phyloP scores from a whole-genome alignment of 306 rosid species.

The Lathyrus oleraceus region DNA sequence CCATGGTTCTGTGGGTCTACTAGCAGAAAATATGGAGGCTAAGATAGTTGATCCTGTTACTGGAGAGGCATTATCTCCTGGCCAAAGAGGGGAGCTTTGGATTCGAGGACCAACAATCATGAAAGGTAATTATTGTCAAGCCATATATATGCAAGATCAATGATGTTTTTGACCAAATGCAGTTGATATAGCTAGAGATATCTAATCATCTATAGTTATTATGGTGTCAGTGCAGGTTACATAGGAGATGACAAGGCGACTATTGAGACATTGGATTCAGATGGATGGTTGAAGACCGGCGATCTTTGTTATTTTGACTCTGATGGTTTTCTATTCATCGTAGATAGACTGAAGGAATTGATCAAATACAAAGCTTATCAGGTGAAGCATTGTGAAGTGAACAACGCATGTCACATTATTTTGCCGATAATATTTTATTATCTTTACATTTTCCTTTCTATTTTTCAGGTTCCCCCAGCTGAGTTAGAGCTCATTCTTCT shows the following conservation, averaged over 20 bases:
- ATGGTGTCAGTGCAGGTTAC: constrained; percentile 58
- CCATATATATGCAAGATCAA: not conserved
- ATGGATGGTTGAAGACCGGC: constrained; percentile 91
- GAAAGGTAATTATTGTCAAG: constrained; percentile 51
- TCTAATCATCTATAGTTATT: constrained; percentile 20
- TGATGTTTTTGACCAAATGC: constrained; percentile 8
- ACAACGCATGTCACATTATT: not conserved
- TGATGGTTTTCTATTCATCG: constrained; percentile 73
- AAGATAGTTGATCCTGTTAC: constrained; percentile 75
- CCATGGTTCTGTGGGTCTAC: constrained; percentile 71
- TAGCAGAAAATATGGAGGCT: constrained; percentile 76
- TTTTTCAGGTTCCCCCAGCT: constrained; percentile 83
- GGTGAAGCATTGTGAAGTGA: constrained; percentile 43
- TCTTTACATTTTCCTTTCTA: not conserved
- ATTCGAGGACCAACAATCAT: constrained; percentile 80
- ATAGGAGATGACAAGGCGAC: constrained; percentile 82
- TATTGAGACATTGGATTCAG: constrained; percentile 73
- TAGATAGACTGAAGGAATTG: constrained; percentile 89
- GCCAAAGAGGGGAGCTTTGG: constrained; percentile 81
- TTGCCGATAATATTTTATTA: not conserved
- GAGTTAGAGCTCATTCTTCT: constrained; percentile 80
- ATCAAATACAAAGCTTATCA: constrained; percentile 93
- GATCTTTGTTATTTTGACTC: constrained; percentile 94
- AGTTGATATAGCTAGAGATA: not conserved
- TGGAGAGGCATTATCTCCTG: constrained; percentile 69